Evolutionary conservation across 805 yeast genomes (phyloP).

Genomic region (Maudiozyma turicensis): DNA sequence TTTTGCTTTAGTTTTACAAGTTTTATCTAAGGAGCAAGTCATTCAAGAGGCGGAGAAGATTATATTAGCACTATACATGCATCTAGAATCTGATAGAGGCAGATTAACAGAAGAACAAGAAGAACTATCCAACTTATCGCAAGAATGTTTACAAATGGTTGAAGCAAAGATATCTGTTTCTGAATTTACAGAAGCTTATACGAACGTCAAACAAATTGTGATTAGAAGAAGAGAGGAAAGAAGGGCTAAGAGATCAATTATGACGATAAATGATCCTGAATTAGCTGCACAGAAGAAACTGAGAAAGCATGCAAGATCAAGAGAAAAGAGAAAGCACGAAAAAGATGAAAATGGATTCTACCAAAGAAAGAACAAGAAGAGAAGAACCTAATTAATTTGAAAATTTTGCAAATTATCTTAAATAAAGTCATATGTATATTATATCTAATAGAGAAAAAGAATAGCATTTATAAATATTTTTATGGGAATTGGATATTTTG

Average conservation of each 20-base stretch:
- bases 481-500: too few relatives aligned
- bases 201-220: conserved; percentile 55
- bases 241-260: conserved; percentile 60
- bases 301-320: conserved; percentile 61
- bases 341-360: conserved; percentile 73
- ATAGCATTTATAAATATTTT: too few relatives aligned
- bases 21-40: conserved; percentile 37
- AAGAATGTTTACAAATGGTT: conserved; percentile 59
- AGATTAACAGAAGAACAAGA: conserved; percentile 33
- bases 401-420: too few relatives aligned
- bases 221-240: conserved; percentile 62
- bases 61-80: conserved; percentile 45
- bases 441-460: too few relatives aligned
- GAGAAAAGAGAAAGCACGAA: conserved; percentile 67
- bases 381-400: conserved; percentile 1
- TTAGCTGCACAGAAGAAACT: conserved; percentile 68
- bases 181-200: conserved; percentile 50
- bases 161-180: conserved; percentile 64
- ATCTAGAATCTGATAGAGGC: conserved; percentile 31
- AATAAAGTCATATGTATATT: too few relatives aligned
- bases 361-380: conserved; percentile 48
- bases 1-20: conserved; percentile 52
- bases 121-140: conserved; percentile 43
- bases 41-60: conserved; percentile 37
- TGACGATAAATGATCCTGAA: conserved; percentile 73